Evolutionary conservation across 1,284 basidiomycete genomes (phyloP).

Genomic region (Apiotrichum siamense): DNA sequence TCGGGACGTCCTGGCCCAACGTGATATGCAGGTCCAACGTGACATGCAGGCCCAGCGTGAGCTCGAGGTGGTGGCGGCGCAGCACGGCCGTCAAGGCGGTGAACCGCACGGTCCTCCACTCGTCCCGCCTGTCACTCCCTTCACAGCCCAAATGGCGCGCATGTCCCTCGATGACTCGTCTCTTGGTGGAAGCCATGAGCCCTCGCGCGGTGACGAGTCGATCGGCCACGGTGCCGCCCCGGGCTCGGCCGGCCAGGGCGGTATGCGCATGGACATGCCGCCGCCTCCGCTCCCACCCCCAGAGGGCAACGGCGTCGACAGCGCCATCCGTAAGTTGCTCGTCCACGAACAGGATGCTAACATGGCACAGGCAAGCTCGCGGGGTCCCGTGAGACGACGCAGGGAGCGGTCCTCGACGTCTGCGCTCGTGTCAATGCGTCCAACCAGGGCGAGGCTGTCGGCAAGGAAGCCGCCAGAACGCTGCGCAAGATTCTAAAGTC

Average conservation of each 20-base stretch:
- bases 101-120: neutral
- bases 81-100: neutral
- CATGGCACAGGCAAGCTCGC: conserved; percentile 26
- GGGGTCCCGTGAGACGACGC: conserved; percentile 27
- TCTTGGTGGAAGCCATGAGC: conserved; percentile 18
- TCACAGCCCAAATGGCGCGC: neutral
- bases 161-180: conserved; percentile 5
- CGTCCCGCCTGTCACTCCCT: neutral
- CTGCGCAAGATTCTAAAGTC: conserved; percentile 44
- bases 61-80: neutral
- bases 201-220: conserved; percentile 12
- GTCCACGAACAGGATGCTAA: neutral
- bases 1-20: neutral
- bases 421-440: conserved; percentile 44
- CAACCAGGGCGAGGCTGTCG: conserved; percentile 29
- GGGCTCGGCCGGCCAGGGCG: conserved; percentile 15
- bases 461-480: conserved; percentile 42
- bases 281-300: conserved; percentile 2
- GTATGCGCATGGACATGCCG: conserved; percentile 4
- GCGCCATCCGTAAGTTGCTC: conserved; percentile 32
- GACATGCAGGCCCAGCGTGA: neutral
- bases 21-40: too few species aligned
- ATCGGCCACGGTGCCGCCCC: conserved; percentile 12
- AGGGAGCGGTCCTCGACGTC: conserved; percentile 34
- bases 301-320: conserved; percentile 26